Evolutionary conservation across 23 red algal genomes (phyloP).

Genomic region (Rhodosorus marinus): DNA sequence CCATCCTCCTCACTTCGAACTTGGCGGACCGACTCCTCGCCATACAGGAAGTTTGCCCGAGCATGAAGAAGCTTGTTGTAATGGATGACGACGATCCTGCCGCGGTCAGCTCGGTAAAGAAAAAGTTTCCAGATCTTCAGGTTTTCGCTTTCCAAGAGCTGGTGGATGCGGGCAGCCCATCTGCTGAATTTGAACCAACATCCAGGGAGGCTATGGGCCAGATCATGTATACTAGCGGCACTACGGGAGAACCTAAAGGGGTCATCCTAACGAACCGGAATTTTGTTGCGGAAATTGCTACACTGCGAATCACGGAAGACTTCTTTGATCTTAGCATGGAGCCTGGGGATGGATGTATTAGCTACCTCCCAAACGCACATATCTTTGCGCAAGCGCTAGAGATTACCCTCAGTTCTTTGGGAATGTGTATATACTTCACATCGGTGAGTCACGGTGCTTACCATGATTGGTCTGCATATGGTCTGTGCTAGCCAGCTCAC

Average conservation of each 20-base stretch:
- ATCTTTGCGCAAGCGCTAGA: conserved; percentile 29
- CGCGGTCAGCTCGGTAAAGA: too few relatives aligned
- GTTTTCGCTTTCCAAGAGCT: too few relatives aligned
- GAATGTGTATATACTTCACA: conserved; percentile 11
- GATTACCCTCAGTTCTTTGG: conserved; percentile 1
- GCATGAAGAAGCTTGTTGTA: too few relatives aligned
- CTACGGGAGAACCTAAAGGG: conserved; percentile 25
- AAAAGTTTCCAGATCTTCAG: too few relatives aligned
- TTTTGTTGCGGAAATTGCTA: conserved; percentile 15
- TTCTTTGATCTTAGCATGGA: neutral
- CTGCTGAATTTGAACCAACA: neutral
- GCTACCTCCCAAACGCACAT: conserved; percentile 27
- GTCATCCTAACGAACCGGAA: conserved; percentile 28
- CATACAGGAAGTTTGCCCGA: too few relatives aligned
- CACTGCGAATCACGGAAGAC: neutral
- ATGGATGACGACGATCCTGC: too few relatives aligned
- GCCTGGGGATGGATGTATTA: conserved; percentile 5
- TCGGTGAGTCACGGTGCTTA: too few relatives aligned
- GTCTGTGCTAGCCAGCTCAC: too few relatives aligned
- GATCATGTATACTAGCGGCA: conserved; percentile 45
- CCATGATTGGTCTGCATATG: too few relatives aligned
- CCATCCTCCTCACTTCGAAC: too few relatives aligned
- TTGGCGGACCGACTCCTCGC: too few relatives aligned
- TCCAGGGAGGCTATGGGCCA: conserved; percentile 5
- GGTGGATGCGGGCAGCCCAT: too few relatives aligned